A percentile compares a stretch with the other conserved stretches of the same genome.
These are phyloP conservation scores for Aspergillus eucalypticola DNA, from an alignment of 2,329 filamentous ascomycete genomes.

Conservation along the genomic window DNA sequence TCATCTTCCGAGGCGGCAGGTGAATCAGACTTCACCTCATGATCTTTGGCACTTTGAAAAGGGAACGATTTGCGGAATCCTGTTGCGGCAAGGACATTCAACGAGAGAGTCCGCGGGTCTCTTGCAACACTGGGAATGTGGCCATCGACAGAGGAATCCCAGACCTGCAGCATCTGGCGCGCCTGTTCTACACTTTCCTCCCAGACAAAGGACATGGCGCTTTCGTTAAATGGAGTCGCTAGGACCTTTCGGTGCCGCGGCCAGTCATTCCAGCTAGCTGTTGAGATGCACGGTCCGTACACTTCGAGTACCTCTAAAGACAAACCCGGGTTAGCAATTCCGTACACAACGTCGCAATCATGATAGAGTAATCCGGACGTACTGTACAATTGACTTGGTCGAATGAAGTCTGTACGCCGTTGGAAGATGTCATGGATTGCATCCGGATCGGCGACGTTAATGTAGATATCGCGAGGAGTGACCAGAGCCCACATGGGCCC, in stretches of 20 bases:
- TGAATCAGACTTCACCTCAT: neutral
- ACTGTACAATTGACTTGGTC: constrained; percentile 4
- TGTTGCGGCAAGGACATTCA: constrained; percentile 9
- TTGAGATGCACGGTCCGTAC: constrained; percentile 9
- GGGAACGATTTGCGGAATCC: constrained; percentile 7
- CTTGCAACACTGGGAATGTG: constrained; percentile 3
- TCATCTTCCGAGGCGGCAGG: neutral
- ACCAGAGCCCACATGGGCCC: constrained; percentile 6
- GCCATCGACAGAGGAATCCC: neutral
- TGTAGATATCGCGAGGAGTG: constrained; percentile 5
- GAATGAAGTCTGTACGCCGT: constrained; percentile 5
- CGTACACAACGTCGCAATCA: neutral
- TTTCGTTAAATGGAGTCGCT: constrained; percentile 6
- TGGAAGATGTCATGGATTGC: constrained; percentile 1
- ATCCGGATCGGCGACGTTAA: constrained; percentile 3
- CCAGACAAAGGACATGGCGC: constrained; percentile 7
- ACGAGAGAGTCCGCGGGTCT: constrained; percentile 4
- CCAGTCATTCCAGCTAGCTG: constrained; percentile 4
- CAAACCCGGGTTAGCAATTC: neutral
- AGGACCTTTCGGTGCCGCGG: constrained; percentile 7
- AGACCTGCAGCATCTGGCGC: constrained; percentile 3
- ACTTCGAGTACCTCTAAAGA: constrained; percentile 2
- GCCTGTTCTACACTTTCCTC: constrained; percentile 3
- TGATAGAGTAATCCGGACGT: neutral
- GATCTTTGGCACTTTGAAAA: neutral